These are phyloP conservation scores for Ephemerocybe angulata DNA, from an alignment of 768 basidiomycete species.

Conservation along the genomic window DNA sequence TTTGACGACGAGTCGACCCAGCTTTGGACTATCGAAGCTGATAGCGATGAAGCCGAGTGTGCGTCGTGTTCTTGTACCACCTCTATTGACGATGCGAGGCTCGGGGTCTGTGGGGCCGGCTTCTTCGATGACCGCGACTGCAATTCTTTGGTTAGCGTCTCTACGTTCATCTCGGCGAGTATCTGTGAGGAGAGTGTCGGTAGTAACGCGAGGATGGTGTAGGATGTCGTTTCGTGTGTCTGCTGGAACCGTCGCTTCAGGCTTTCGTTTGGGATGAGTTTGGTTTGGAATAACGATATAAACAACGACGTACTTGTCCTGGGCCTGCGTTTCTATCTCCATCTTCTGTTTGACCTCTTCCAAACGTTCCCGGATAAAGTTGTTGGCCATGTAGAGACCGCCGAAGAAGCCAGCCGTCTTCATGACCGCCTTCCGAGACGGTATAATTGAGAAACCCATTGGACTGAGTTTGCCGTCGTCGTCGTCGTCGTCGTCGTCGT, in stretches of 20 bases:
- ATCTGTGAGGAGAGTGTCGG: constrained; percentile 65
- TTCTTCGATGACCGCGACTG: constrained; percentile 34
- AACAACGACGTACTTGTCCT: constrained; percentile 57
- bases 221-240: constrained; percentile 74
- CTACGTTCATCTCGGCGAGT: constrained; percentile 73
- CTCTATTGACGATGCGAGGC: constrained; percentile 24
- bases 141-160: constrained; percentile 56
- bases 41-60: constrained; percentile 19
- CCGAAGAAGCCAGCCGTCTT: constrained; percentile 52
- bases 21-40: not conserved
- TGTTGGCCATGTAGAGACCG: constrained; percentile 57
- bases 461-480: not conserved
- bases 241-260: constrained; percentile 69
- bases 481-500: not conserved
- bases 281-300: not conserved
- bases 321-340: constrained; percentile 56
- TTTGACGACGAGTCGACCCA: not conserved
- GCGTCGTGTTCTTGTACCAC: constrained; percentile 38
- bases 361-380: constrained; percentile 58
- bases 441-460: constrained; percentile 8
- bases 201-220: constrained; percentile 67
- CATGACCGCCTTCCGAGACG: constrained; percentile 46
- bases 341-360: constrained; percentile 64
- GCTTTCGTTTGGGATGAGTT: constrained; percentile 32
- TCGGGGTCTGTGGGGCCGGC: constrained; percentile 12